These are phyloP conservation scores for Diplodia corticola DNA, from an alignment of 2,329 filamentous ascomycete species.

Conservation along the genomic window DNA sequence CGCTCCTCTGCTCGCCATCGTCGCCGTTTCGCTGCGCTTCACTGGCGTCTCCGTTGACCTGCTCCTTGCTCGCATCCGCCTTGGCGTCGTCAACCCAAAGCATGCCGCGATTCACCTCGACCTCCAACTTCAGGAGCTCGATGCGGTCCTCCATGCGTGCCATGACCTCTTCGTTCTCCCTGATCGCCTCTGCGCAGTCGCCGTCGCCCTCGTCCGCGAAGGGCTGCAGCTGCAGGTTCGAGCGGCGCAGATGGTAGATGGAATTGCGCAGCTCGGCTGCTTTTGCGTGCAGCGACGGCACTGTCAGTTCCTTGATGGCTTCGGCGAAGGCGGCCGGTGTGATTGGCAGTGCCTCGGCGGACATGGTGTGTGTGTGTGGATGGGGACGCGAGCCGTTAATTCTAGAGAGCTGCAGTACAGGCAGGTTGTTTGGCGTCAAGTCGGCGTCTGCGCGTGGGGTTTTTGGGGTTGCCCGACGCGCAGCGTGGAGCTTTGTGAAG, in stretches of 20 bases:
- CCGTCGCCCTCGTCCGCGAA: conserved; percentile 66
- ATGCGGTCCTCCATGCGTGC: conserved; percentile 67
- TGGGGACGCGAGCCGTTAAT: neutral
- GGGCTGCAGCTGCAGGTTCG: conserved; percentile 70
- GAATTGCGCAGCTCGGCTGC: conserved; percentile 74
- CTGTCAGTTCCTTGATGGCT: conserved; percentile 66
- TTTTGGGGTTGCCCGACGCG: conserved; percentile 3
- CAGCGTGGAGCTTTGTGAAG: conserved; percentile 7
- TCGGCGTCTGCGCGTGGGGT: neutral
- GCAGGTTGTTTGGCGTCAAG: neutral
- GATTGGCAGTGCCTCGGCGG: conserved; percentile 63
- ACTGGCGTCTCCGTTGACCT: conserved; percentile 20
- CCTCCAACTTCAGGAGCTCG: conserved; percentile 63
- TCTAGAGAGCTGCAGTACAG: neutral
- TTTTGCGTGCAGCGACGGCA: conserved; percentile 69
- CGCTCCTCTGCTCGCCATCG: neutral
- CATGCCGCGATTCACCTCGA: conserved; percentile 60
- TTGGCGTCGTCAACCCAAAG: conserved; percentile 47
- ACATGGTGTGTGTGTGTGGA: conserved; percentile 49
- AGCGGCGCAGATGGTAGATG: conserved; percentile 71
- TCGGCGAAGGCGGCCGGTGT: conserved; percentile 62
- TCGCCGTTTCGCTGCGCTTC: conserved; percentile 5
- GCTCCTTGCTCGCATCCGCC: conserved; percentile 23
- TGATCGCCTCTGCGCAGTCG: conserved; percentile 73
- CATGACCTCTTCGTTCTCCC: conserved; percentile 70